These are phyloP conservation scores for Penicillium turbatum DNA, from an alignment of 495 filamentous ascomycete species.

Conservation along the genomic window DNA sequence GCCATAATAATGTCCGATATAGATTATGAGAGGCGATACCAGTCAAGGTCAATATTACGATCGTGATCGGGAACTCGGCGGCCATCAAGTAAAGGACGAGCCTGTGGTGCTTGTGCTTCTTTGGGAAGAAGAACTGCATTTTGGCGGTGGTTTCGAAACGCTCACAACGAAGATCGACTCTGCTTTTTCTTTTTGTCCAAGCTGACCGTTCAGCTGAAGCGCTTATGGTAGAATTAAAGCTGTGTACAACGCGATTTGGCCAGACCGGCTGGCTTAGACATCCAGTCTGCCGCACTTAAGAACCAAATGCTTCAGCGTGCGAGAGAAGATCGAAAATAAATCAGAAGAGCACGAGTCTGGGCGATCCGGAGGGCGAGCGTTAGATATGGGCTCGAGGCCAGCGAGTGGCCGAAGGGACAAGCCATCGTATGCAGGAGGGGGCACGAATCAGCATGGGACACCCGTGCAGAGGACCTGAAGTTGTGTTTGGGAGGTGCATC, in stretches of 20 bases:
- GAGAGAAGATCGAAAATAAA: background rate
- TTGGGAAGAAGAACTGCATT: slow-evolving; percentile 37
- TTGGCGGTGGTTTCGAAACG: slow-evolving; percentile 12
- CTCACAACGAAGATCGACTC: background rate
- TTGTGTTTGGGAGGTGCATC: slow-evolving; percentile 36
- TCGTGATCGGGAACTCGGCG: slow-evolving; percentile 62
- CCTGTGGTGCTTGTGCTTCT: slow-evolving; percentile 62
- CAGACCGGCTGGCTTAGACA: slow-evolving; percentile 42
- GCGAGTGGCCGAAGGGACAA: slow-evolving; percentile 15
- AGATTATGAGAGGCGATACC: slow-evolving; percentile 76
- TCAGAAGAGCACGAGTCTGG: slow-evolving; percentile 16
- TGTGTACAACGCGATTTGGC: slow-evolving; percentile 21
- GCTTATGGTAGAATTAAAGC: slow-evolving; percentile 5
- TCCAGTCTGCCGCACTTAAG: slow-evolving; percentile 32
- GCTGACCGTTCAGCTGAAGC: slow-evolving; percentile 6
- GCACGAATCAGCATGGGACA: slow-evolving; percentile 29
- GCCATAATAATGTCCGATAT: slow-evolving; percentile 77
- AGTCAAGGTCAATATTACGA: slow-evolving; percentile 72
- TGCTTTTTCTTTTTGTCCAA: background rate
- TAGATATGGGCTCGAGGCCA: slow-evolving; percentile 27
- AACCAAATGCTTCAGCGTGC: slow-evolving; percentile 11
- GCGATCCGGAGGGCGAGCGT: slow-evolving; percentile 23
- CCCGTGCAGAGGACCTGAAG: slow-evolving; percentile 16
- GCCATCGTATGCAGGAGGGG: slow-evolving; percentile 28
- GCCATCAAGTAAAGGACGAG: slow-evolving; percentile 62